A percentile compares a stretch with the other conserved stretches of the same genome.
Evolutionary conservation across 768 basidiomycete species (phyloP).

Genomic region (Mycena chlorophos): DNA sequence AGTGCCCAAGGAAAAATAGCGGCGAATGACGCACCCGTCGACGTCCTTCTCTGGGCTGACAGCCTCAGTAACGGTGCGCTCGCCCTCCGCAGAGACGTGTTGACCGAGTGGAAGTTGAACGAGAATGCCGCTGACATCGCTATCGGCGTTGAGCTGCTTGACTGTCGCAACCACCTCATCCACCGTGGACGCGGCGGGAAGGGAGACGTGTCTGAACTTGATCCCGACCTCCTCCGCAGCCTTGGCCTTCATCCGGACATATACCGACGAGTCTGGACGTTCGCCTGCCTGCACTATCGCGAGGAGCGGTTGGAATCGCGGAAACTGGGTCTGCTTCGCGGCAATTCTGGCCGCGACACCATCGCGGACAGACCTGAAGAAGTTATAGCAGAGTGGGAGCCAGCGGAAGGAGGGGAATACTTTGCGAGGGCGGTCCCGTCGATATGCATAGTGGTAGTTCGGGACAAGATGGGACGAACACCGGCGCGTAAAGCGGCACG

Average conservation of each 20-base stretch:
- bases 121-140: conserved; percentile 80
- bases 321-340: conserved; percentile 60
- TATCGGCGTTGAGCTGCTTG: conserved; percentile 79
- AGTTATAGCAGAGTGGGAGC: conserved; percentile 8
- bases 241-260: conserved; percentile 97
- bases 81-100: conserved; percentile 78
- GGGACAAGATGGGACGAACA: conserved; percentile 21
- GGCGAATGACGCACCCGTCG: conserved; percentile 68
- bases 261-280: conserved; percentile 85
- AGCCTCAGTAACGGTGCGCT: conserved; percentile 91
- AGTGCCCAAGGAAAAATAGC: conserved; percentile 2
- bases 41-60: conserved; percentile 94
- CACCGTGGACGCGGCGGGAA: conserved; percentile 68
- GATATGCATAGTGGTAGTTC: conserved; percentile 57
- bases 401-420: conserved; percentile 42
- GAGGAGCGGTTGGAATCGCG: conserved; percentile 89
- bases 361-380: conserved; percentile 72
- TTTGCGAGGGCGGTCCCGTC: conserved; percentile 86
- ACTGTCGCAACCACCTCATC: conserved; percentile 78
- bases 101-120: conserved; percentile 93
- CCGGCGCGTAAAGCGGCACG: neutral
- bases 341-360: conserved; percentile 72
- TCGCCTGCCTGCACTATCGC: conserved; percentile 94
- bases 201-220: conserved; percentile 73
- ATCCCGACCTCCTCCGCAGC: conserved; percentile 95